Evolutionary conservation across 306 rosid genomes (phyloP).

Genomic region (Castanea sativa): DNA sequence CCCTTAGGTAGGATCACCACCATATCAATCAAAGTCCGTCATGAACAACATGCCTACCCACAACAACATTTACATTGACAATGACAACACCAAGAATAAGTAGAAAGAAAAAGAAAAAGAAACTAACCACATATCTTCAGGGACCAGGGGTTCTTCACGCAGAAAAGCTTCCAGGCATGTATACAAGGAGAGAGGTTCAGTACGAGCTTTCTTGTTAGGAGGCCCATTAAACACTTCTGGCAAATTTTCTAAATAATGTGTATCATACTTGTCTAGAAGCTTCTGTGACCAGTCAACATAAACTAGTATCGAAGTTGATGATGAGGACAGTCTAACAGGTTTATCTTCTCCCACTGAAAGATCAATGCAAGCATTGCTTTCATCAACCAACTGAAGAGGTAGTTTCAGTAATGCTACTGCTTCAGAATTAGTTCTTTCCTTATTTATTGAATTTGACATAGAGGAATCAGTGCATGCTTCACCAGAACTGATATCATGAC

Average conservation of each 20-base stretch:
- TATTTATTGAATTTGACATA: slow-evolving; percentile 42
- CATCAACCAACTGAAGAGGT: slow-evolving; percentile 77
- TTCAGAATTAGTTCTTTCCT: slow-evolving; percentile 48
- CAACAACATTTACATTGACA: too few relatives aligned
- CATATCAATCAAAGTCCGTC: neutral
- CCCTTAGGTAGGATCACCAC: neutral
- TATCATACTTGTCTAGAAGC: slow-evolving; percentile 72
- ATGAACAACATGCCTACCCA: neutral
- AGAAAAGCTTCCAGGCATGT: slow-evolving; percentile 95
- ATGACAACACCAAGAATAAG: neutral
- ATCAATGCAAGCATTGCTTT: slow-evolving; percentile 69
- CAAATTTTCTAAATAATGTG: slow-evolving; percentile 63
- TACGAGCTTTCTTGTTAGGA: slow-evolving; percentile 84
- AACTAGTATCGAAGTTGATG: slow-evolving; percentile 51
- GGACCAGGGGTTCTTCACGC: slow-evolving; percentile 97
- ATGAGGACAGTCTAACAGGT: slow-evolving; percentile 50
- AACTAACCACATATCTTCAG: slow-evolving; percentile 99
- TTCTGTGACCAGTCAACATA: slow-evolving; percentile 84
- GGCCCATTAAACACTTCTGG: slow-evolving; percentile 90
- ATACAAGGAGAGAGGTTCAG: slow-evolving; percentile 91
- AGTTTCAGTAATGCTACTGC: slow-evolving; percentile 37
- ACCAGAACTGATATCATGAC: slow-evolving; percentile 27
- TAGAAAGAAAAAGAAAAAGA: slow-evolving; percentile 18
- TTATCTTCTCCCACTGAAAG: slow-evolving; percentile 77
- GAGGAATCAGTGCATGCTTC: slow-evolving; percentile 36